phyloP scores from a whole-genome alignment of 2,329 filamentous ascomycete genomes.

The Epichloe uncinata region DNA sequence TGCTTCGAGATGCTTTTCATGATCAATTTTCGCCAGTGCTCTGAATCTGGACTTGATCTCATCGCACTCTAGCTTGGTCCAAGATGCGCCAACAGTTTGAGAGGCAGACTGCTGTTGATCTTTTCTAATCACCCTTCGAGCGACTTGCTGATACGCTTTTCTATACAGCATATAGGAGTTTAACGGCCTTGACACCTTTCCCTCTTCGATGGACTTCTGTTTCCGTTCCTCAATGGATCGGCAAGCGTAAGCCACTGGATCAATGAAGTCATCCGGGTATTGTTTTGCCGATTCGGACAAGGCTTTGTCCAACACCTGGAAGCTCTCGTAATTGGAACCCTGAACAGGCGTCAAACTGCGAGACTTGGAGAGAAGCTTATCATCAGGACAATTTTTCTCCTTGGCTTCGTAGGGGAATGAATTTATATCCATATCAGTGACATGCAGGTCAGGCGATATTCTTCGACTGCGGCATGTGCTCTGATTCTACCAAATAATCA shows the following conservation, averaged over 20 bases:
- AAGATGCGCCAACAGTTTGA: constrained; percentile 72
- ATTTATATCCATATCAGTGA: not conserved
- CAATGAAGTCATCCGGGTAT: not conserved
- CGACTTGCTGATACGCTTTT: constrained; percentile 78
- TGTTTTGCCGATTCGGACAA: constrained; percentile 3
- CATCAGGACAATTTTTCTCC: not conserved
- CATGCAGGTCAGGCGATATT: not conserved
- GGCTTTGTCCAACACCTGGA: constrained; percentile 2
- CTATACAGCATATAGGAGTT: constrained; percentile 98
- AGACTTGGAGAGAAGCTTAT: not conserved
- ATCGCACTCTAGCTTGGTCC: constrained; percentile 61
- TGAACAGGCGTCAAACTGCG: not conserved
- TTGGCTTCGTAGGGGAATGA: not conserved
- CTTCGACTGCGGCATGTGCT: not conserved
- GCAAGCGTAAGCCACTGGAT: constrained; percentile 3
- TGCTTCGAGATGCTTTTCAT: constrained; percentile 70
- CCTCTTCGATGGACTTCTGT: constrained; percentile 11
- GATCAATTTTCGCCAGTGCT: constrained; percentile 64
- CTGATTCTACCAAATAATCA: not conserved
- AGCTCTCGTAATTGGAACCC: not conserved
- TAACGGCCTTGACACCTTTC: constrained; percentile 64
- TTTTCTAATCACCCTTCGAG: constrained; percentile 63
- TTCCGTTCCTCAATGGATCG: constrained; percentile 4
- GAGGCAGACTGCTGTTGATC: constrained; percentile 95
- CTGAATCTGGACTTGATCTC: constrained; percentile 64